These are phyloP conservation scores for Calonectria pteridis DNA, from an alignment of 2,329 filamentous ascomycete species.

Conservation along the genomic window DNA sequence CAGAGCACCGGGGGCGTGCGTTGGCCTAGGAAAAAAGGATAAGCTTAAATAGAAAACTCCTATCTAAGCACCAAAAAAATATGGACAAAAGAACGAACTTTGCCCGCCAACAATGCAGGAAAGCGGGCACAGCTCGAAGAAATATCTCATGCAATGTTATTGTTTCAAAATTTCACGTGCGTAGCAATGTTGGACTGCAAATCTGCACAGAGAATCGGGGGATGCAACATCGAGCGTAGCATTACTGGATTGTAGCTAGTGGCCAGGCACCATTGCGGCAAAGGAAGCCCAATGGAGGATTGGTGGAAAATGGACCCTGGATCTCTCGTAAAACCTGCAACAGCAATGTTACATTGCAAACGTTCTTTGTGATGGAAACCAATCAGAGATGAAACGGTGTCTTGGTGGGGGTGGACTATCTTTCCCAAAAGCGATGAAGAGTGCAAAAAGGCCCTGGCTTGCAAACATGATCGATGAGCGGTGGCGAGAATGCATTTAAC, in stretches of 20 bases:
- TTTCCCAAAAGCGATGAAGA: background rate
- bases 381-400: background rate
- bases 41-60: constrained; percentile 1
- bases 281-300: background rate
- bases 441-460: background rate
- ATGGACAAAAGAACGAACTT: background rate
- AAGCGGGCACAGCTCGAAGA: background rate
- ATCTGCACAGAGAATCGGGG: background rate
- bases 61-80: background rate
- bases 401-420: too few relatives aligned
- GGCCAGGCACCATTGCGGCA: constrained; percentile 1
- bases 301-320: background rate
- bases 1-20: background rate
- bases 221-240: background rate
- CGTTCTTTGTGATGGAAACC: background rate
- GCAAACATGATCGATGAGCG: background rate
- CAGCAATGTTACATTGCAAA: background rate
- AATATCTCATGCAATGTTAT: background rate
- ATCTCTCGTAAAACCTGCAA: background rate
- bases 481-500: background rate
- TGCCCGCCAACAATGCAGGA: background rate
- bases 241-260: background rate
- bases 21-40: background rate
- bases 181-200: background rate
- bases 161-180: background rate